Evolutionary conservation across 352 stramenopile species (phyloP).

Genomic region (Phytophthora ramorum): DNA sequence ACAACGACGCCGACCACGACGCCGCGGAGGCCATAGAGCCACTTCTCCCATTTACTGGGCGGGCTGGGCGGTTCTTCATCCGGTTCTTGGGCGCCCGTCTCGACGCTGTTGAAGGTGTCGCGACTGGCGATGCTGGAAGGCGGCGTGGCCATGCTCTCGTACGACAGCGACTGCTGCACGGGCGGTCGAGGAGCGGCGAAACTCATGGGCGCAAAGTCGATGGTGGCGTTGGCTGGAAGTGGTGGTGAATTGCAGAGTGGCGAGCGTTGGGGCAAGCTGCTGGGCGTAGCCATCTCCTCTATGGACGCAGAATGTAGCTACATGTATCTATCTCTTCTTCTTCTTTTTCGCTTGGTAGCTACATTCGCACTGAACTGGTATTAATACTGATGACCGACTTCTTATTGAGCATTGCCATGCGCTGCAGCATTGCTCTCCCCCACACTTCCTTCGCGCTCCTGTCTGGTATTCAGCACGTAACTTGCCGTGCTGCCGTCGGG

Average conservation of each 20-base stretch:
- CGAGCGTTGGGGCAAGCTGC: background rate
- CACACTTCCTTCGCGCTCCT: no score
- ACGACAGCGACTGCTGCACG: constrained; percentile 22
- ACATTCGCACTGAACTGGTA: no score
- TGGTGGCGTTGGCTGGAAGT: background rate
- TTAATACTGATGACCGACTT: no score
- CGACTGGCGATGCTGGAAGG: constrained; percentile 19
- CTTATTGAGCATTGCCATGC: no score
- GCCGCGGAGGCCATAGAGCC: constrained; percentile 39
- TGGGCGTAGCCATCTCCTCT: background rate
- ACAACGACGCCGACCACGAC: constrained; percentile 39
- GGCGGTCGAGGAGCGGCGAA: constrained; percentile 6
- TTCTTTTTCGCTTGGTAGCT: background rate
- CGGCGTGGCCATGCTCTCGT: constrained; percentile 31
- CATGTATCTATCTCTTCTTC: no score
- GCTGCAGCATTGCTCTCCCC: no score
- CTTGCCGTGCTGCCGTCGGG: no score
- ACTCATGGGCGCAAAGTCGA: constrained; percentile 7
- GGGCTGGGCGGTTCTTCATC: constrained; percentile 18
- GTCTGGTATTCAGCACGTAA: no score
- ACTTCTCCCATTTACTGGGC: constrained; percentile 22
- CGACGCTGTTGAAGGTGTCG: constrained; percentile 27
- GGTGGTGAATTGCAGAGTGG: constrained; percentile 7
- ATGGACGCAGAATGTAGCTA: no score
- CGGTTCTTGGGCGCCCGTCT: constrained; percentile 13